These are phyloP conservation scores for Talaromyces islandicus DNA, from an alignment of 2,329 filamentous ascomycete genomes.

Conservation along the genomic window DNA sequence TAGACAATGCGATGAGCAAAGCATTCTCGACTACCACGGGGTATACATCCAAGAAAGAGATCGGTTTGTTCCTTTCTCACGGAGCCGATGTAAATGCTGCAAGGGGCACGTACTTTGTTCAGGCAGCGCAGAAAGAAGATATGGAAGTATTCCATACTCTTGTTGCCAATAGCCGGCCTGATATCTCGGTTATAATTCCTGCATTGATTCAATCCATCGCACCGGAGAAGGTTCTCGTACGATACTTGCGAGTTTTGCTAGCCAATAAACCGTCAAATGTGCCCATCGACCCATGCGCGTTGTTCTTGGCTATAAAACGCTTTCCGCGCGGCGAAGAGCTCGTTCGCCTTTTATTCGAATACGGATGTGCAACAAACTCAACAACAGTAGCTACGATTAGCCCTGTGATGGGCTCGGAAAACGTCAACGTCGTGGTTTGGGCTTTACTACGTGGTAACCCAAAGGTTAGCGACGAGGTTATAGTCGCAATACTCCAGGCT, in stretches of 20 bases:
- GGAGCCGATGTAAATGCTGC: neutral
- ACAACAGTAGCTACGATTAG: neutral
- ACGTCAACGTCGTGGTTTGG: neutral
- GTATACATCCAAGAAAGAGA: conserved; percentile 1
- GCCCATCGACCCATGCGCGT: neutral
- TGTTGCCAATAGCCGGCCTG: neutral
- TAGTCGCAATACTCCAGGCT: neutral
- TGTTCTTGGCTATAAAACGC: conserved; percentile 3
- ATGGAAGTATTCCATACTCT: neutral
- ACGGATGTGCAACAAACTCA: neutral
- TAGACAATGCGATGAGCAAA: neutral
- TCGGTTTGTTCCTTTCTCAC: neutral
- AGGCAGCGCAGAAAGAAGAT: neutral
- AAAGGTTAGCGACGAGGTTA: conserved; percentile 1
- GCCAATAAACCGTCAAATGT: neutral
- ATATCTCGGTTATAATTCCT: neutral
- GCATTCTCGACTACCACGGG: neutral
- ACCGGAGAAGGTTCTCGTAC: neutral
- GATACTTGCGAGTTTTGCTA: neutral
- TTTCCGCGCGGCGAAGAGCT: conserved; percentile 1
- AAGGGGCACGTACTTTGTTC: neutral
- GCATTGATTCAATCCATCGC: neutral
- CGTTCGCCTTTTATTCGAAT: neutral
- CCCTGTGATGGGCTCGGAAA: neutral
- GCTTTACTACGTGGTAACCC: neutral